Base-by-base conservation (phyloP, 148 eudicot species). In the Cornus kousa region DNA sequence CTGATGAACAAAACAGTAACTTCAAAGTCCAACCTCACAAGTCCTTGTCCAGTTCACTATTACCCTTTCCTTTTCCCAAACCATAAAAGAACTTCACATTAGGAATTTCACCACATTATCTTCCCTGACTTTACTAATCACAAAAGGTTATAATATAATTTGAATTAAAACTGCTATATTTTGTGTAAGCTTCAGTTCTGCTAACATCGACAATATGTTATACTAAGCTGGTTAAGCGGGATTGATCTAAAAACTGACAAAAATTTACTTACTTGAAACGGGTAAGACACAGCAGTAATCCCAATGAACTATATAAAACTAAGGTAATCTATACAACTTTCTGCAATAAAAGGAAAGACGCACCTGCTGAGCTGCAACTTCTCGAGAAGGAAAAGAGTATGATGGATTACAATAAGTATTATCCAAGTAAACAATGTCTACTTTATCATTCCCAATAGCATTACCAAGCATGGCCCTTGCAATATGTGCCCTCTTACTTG, bases 381-480 rank as follows among this genome's bases (percentile, higher is more conserved):
- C 87, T 59, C 96, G 84, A 28, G 93, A 77, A 78, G 98, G 98
- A 82, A 94, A 94, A 78, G 80, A 77, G 82, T 85, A 90, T 0
- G 85, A 80, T 22, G 98, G 96, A 65, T 91, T 89, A 66, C 96
- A 94, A 77, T 91, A 94, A 68, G 98, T 94, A 66, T 94, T 94
- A 66, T 94, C 98, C 78, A 94, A 77, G 86, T 94, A 89, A 33
- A 91, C 88, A 53, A 80, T 83, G 79, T 94, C 92, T 72, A 94
- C 72, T 79, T 77, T 70, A 55, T 82, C 81, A 79, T 88, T 83
- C 76, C 84, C 76, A 20, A 91, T 82, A 74, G 94, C 96, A 79
- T 89, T 76, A 40, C 87, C 74, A 11, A 94, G 87, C 94, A 88
- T 86, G 74, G 79, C 78, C 80, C 86, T 90, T n/a, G 83, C 90